These are phyloP conservation scores for Malus asiatica DNA, from an alignment of 306 rosid species.

Conservation along the genomic window DNA sequence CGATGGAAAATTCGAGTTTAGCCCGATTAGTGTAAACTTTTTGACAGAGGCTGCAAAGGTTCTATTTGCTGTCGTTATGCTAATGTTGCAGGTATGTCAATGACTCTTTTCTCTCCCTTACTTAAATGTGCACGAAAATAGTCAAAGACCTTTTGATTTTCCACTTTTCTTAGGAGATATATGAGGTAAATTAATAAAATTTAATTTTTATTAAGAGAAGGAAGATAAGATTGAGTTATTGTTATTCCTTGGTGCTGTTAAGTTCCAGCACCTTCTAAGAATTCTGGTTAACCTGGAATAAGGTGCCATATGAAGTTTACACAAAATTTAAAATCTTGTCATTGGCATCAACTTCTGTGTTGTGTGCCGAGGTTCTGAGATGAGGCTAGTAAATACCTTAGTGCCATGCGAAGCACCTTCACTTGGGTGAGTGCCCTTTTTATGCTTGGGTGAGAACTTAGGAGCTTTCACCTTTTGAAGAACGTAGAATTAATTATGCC, in stretches of 20 bases:
- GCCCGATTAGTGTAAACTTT: slow-evolving; percentile 98
- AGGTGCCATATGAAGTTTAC: background rate
- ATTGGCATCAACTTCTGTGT: background rate
- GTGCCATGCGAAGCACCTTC: background rate
- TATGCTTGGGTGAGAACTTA: background rate
- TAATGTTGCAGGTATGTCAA: slow-evolving; percentile 63
- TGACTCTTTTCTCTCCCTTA: slow-evolving; percentile 2
- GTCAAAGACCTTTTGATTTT: background rate
- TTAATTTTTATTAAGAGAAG: background rate
- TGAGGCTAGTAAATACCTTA: background rate
- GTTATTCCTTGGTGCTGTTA: background rate
- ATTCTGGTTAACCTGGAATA: background rate
- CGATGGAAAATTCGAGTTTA: slow-evolving; percentile 94
- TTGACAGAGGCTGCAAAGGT: slow-evolving; percentile 87
- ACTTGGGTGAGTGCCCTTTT: background rate
- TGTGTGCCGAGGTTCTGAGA: background rate
- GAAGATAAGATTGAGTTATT: background rate
- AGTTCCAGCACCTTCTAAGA: background rate
- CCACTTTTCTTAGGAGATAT: background rate
- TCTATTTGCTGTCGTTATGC: slow-evolving; percentile 88
- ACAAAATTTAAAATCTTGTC: background rate
- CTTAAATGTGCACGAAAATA: background rate
- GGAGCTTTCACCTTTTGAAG: background rate
- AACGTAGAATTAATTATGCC: background rate
- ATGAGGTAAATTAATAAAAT: background rate